Evolutionary conservation across 768 basidiomycete genomes (phyloP), one percentile per base, ranked within the genome.

Genomic region (Macrocybe gigantea): DNA sequence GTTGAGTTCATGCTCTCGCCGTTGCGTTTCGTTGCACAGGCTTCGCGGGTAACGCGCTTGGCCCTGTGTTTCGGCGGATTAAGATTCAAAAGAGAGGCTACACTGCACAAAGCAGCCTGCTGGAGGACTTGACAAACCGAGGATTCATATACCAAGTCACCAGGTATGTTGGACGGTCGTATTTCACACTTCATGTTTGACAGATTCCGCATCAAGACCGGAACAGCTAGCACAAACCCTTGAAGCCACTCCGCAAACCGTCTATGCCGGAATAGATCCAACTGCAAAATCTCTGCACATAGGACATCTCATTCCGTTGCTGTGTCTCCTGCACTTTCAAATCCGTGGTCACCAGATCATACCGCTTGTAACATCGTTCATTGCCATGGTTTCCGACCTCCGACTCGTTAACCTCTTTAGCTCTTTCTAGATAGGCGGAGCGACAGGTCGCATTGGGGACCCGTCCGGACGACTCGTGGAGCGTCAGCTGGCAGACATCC

Each of bases 391-490:
- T 44, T 40, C 33, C 31, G 22, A 12, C 38, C 22, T n/a, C 45
- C 42, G 31, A 39, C 33, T 35, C 55, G 34, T 38, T 38, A 22
- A 22, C 22, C 22, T 22, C 22, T 22, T 22, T 22, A 35, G 51
- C 38, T 31, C 7, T n/a, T 32, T 31, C 32, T 59, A 98, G 95
- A 88, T 97, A 62, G 95, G 96, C 32, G 93, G 93, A 1, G 94
- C 93, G 7, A 98, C 95, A 0, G 96, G 93, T 7, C 82, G 87
- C n/a, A 85, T 99, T 39, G 96, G 96, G 5, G 96, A 99, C 61
- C 96, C 96, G 6, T 95, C 94, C 4, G 95, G 96, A 1, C 78
- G 94, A 33, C 74, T 77, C 5, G 80, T 80, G 0, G 95, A 96
- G 65, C 82, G 96, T 14, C 77, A 82, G 46, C 73, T 81, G 3